phyloP scores from a whole-genome alignment of 1,139 yeast genomes.

The Yarrowia galli region DNA sequence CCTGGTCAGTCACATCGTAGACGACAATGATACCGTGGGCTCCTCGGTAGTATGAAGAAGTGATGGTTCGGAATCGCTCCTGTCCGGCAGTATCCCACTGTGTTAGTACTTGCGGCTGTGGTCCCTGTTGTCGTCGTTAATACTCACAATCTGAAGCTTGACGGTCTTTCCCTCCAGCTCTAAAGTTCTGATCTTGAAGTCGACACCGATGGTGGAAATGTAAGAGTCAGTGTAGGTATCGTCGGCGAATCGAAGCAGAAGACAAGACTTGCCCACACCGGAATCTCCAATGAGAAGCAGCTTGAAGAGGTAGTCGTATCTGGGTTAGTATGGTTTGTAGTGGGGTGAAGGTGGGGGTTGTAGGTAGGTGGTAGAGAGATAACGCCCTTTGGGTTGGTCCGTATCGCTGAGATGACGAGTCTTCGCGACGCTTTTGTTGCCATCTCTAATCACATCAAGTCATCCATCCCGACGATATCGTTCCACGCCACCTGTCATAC shows the following conservation, averaged over 20 bases:
- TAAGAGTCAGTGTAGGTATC: conserved; percentile 97
- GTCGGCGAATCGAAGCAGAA: conserved; percentile 93
- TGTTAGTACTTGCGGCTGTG: background rate
- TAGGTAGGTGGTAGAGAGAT: too few relatives aligned
- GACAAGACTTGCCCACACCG: conserved; percentile 97
- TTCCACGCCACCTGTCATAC: conserved; percentile 4
- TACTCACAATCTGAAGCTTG: conserved; percentile 76
- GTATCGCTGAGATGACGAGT: too few relatives aligned
- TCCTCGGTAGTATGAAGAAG: conserved; percentile 97
- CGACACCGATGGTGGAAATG: conserved; percentile 97
- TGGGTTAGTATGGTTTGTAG: conserved; percentile 42
- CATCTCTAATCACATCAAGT: background rate
- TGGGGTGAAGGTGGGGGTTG: background rate
- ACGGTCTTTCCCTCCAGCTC: conserved; percentile 97
- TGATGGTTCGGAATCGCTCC: conserved; percentile 96
- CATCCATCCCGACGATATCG: background rate
- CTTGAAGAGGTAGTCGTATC: conserved; percentile 95
- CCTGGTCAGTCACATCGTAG: conserved; percentile 98
- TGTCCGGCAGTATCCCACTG: conserved; percentile 99
- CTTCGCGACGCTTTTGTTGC: background rate
- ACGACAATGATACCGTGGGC: conserved; percentile 98
- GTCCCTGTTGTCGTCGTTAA: background rate
- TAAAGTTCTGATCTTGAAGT: conserved; percentile 95
- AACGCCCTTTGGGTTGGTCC: too few relatives aligned
- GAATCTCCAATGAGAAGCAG: conserved; percentile 95